Conservation (phyloP, 805 yeast genomes). For the Saturnispora halmiae region DNA sequence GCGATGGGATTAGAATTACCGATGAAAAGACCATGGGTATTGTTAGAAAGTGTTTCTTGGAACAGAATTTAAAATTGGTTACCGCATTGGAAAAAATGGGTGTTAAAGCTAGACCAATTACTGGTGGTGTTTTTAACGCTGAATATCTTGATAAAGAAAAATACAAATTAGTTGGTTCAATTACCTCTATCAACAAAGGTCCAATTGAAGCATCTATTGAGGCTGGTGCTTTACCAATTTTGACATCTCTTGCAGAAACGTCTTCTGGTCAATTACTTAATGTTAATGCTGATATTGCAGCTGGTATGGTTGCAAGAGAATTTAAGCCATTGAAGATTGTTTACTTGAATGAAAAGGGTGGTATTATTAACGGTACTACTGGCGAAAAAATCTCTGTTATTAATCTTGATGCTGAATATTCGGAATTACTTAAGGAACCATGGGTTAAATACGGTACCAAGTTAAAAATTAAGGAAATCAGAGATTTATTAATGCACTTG, state of each 20-base stretch:
- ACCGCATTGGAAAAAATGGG: conserved; percentile 95
- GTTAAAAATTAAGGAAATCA: conserved; percentile 91
- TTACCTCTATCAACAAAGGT: conserved; percentile 75
- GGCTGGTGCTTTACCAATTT: conserved; percentile 93
- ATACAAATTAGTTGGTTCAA: conserved; percentile 88
- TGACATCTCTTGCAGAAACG: conserved; percentile 95
- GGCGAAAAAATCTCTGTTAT: conserved; percentile 84
- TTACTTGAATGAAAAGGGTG: conserved; percentile 95
- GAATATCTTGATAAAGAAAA: conserved; percentile 83
- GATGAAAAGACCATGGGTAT: conserved; percentile 92
- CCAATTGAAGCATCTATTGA: conserved; percentile 89
- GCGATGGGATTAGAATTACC: conserved; percentile 94
- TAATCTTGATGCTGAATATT: conserved; percentile 94
- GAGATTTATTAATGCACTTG: conserved; percentile 83
- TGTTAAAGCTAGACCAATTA: conserved; percentile 96
- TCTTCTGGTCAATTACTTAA: conserved; percentile 93
- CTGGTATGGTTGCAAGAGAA: conserved; percentile 94
- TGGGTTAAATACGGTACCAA: conserved; percentile 99
- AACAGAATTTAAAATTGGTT: conserved; percentile 89
- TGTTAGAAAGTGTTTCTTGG: conserved; percentile 89
- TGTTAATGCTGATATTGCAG: conserved; percentile 98
- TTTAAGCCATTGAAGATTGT: conserved; percentile 96
- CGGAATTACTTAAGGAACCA: conserved; percentile 77
- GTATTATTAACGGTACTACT: conserved; percentile 84
- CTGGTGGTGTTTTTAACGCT: conserved; percentile 95